Evolutionary conservation across 495 filamentous ascomycete genomes (phyloP), one percentile per base, ranked within the genome.

Genomic region (Penicillium crystallinum): DNA sequence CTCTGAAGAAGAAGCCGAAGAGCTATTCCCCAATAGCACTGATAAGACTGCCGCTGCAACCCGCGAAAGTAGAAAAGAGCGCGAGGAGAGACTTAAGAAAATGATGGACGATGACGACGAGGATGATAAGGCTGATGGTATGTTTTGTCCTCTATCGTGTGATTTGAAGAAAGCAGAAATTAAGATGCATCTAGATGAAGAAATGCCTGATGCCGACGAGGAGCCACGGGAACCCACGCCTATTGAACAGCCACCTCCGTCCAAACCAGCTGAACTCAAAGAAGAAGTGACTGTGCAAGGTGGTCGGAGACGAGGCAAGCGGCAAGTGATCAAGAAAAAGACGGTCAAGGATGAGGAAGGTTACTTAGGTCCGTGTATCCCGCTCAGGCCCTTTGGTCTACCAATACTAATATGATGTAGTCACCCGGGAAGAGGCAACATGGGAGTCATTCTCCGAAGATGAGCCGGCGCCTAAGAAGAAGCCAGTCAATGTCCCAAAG

Each of bases 381-480:
- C 17, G 10, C 3, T 31, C 30, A 44, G 22, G 38, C n/a, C 15
- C 38, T 44, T 18, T 22, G 15, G 22, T 31, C 40, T 8, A 7
- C 11, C 14, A 37, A 37, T 65, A 45, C 65, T 58, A 56, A 57
- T 59, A 53, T 50, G 59, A 54, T 27, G n/a, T 60, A 95, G 93
- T 97, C 15, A 97, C 93, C 11, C 86, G 85, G 56, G 87, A 92
- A 61, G 92, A 97, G 63, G 73, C 81, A 1, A 84, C 78, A 1
- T 98, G 93, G 93, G 93, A 97, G 67, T 95, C 89, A 5, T 97
- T 95, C 75, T 96, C 90, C 2, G 88, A 91, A 57, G 91, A 95
- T 61, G 93, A 97, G 55, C 89, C 91, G 43, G 76, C 78, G 15
- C 71, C 74, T 35, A 81, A 85, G 57, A 87, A 85, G 65, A 76